Evolutionary conservation across 2,329 filamentous ascomycete genomes (phyloP).

Genomic region (Aulographum hederae): DNA sequence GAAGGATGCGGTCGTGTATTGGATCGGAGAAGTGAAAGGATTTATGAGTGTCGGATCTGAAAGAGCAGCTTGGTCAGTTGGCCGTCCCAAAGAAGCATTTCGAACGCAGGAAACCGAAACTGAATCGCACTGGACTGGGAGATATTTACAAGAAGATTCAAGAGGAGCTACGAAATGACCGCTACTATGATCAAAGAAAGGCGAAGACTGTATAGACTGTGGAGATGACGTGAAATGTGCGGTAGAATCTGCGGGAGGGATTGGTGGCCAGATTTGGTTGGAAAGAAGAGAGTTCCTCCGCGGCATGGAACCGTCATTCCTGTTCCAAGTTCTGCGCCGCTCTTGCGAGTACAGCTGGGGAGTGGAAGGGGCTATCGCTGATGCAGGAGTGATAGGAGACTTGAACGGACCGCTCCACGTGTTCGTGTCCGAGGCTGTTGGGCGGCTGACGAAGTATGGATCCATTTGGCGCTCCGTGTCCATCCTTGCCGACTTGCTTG

Average conservation of each 20-base stretch:
- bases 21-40: constrained; percentile 22
- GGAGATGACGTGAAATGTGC: constrained; percentile 8
- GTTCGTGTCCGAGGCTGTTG: not conserved
- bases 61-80: constrained; percentile 2
- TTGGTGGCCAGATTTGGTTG: constrained; percentile 1
- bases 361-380: constrained; percentile 18
- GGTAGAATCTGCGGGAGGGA: constrained; percentile 8
- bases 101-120: constrained; percentile 1
- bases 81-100: constrained; percentile 2
- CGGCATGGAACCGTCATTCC: too few relatives aligned
- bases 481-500: constrained; percentile 1
- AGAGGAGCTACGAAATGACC: constrained; percentile 17
- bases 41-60: constrained; percentile 41
- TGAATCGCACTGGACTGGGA: constrained; percentile 9
- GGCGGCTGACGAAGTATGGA: constrained; percentile 3
- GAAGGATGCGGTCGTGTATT: constrained; percentile 20
- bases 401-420: constrained; percentile 11
- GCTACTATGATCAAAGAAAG: constrained; percentile 17
- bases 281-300: constrained; percentile 11
- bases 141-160: constrained; percentile 23
- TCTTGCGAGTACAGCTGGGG: constrained; percentile 3
- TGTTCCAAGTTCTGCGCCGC: too few relatives aligned
- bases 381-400: constrained; percentile 17
- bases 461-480: constrained; percentile 2
- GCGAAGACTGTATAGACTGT: constrained; percentile 6